A percentile compares a stretch with the other conserved stretches of the same genome.
Evolutionary conservation across 495 filamentous ascomycete species (phyloP).

Genomic region (Neurospora sp.): DNA sequence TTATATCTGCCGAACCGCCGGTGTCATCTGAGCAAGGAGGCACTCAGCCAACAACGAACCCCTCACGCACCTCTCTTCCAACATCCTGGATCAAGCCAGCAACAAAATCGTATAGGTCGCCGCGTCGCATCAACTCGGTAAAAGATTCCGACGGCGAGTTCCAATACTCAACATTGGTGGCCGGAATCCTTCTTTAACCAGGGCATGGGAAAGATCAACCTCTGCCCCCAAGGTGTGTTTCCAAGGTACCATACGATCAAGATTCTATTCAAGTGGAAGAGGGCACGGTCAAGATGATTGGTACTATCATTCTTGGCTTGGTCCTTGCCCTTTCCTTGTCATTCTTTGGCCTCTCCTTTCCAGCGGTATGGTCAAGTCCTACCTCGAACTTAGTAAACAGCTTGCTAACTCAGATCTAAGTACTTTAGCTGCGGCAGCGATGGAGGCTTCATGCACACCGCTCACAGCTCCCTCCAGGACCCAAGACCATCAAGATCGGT

Average conservation of each 20-base stretch:
- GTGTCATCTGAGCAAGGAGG: background rate
- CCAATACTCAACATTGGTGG: background rate
- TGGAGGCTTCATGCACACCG: slow-evolving; percentile 24
- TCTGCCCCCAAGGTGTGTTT: background rate
- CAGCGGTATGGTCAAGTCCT: background rate
- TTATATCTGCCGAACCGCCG: background rate
- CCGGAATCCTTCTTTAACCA: background rate
- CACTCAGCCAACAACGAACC: background rate
- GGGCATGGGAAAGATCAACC: background rate
- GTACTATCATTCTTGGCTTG: background rate
- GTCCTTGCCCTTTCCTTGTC: background rate
- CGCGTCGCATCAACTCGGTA: background rate
- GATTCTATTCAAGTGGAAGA: background rate
- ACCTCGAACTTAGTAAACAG: background rate
- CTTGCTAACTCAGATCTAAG: background rate
- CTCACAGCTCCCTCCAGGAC: slow-evolving; percentile 23
- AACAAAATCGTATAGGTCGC: background rate
- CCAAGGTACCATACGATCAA: background rate
- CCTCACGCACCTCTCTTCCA: background rate
- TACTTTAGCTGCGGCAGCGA: slow-evolving; percentile 14
- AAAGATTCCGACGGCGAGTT: background rate
- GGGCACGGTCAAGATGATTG: background rate
- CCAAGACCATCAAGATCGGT: slow-evolving; percentile 23
- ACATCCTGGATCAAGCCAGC: background rate
- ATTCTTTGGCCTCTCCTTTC: background rate